A percentile compares a stretch with the other conserved stretches of the same genome.
phyloP scores from a whole-genome alignment of 2,329 filamentous ascomycete species.

The Ophiostoma quercus region DNA sequence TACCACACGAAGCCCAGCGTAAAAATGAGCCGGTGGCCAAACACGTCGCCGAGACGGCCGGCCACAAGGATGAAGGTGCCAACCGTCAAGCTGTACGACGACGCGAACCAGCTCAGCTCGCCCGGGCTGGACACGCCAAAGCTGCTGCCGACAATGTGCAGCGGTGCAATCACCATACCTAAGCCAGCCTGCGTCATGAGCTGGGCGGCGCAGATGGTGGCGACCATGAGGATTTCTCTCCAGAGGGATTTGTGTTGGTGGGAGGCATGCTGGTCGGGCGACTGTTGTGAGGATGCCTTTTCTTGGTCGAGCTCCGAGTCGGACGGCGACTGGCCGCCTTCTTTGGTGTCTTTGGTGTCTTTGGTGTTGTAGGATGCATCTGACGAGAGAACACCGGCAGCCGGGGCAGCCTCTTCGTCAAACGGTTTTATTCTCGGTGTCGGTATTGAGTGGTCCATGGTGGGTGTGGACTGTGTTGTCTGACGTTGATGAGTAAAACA shows the following conservation, averaged over 20 bases:
- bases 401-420: constrained; percentile 2
- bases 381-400: not conserved
- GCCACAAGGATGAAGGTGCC: constrained; percentile 53
- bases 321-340: not conserved
- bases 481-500: too few relatives aligned
- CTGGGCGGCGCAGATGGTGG: constrained; percentile 23
- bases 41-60: constrained; percentile 56
- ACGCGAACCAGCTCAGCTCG: constrained; percentile 52
- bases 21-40: constrained; percentile 56
- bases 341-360: constrained; percentile 6
- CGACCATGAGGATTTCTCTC: constrained; percentile 19
- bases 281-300: not conserved
- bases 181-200: constrained; percentile 23
- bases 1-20: constrained; percentile 58
- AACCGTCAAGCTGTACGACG: constrained; percentile 34
- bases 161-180: constrained; percentile 19
- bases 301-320: constrained; percentile 7
- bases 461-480: not conserved
- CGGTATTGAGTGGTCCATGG: not conserved
- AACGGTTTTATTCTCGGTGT: not conserved
- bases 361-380: not conserved
- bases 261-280: not conserved
- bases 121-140: constrained; percentile 37
- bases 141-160: constrained; percentile 19
- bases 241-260: not conserved